phyloP scores from a whole-genome alignment of 108 stramenopile genomes.

The Chaetoceros tenuissimus region DNA sequence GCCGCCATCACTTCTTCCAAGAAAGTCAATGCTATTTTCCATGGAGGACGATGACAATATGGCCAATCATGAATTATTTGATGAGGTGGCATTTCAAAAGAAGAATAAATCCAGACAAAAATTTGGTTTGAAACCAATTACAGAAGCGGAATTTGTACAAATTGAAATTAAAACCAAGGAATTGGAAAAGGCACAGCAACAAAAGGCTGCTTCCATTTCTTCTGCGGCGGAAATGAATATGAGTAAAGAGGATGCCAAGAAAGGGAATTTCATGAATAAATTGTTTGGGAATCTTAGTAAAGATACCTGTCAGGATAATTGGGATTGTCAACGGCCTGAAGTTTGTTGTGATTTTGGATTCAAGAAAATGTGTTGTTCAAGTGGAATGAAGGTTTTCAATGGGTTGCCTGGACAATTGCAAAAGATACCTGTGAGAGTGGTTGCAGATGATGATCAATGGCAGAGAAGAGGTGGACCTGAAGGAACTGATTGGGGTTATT shows the following conservation, averaged over 20 bases:
- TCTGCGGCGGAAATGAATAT: conserved; percentile 1
- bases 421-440: not conserved
- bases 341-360: conserved; percentile 84
- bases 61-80: conserved; percentile 1
- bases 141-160: conserved; percentile 61
- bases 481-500: not conserved
- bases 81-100: conserved; percentile 41
- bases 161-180: conserved; percentile 44
- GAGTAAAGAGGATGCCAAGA: conserved; percentile 29
- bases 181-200: conserved; percentile 43
- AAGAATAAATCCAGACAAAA: conserved; percentile 61
- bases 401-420: not conserved
- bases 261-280: conserved; percentile 43
- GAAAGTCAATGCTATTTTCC: not conserved
- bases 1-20: not conserved
- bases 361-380: conserved; percentile 67
- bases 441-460: not conserved
- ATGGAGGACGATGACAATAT: conserved; percentile 1
- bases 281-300: conserved; percentile 58
- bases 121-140: conserved; percentile 67
- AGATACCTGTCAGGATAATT: conserved; percentile 73
- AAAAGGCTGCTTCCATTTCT: conserved; percentile 21
- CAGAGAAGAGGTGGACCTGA: not conserved
- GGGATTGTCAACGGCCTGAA: conserved; percentile 66
- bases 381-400: not conserved